These are phyloP conservation scores for Delonix regia DNA, from an alignment of 306 rosid species.

Conservation along the genomic window DNA sequence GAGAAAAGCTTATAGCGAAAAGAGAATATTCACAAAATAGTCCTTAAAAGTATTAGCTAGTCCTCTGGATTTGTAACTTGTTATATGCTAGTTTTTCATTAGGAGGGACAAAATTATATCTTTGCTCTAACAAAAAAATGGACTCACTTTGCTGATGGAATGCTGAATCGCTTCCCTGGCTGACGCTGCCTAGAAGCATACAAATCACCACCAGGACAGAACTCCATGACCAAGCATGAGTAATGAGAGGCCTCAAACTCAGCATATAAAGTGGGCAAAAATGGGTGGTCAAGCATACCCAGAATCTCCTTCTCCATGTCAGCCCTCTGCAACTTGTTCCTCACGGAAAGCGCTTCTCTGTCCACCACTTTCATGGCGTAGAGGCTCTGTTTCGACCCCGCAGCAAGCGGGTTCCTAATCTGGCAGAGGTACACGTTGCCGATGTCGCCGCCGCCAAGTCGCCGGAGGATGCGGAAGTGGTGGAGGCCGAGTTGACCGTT, in stretches of 20 bases:
- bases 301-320: conserved; percentile 92
- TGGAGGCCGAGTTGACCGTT: conserved; percentile 78
- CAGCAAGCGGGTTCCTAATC: conserved; percentile 77
- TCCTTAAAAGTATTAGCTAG: neutral
- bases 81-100: too few species aligned
- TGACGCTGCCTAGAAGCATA: conserved; percentile 83
- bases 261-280: conserved; percentile 84
- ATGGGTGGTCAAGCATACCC: conserved; percentile 88
- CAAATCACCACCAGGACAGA: conserved; percentile 95
- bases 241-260: conserved; percentile 94
- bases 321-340: conserved; percentile 84
- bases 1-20: neutral
- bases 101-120: too few species aligned
- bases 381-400: conserved; percentile 68
- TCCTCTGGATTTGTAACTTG: too few species aligned
- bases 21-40: neutral
- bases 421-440: conserved; percentile 94
- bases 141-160: conserved; percentile 75
- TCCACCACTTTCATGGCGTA: conserved; percentile 99
- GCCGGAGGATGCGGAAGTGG: conserved; percentile 76
- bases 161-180: conserved; percentile 66
- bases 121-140: neutral
- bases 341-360: conserved; percentile 80
- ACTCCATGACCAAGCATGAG: conserved; percentile 96
- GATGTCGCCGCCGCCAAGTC: conserved; percentile 87